Base-by-base conservation (phyloP, 441 rosid species). In the Theobroma grandiflorum region DNA sequence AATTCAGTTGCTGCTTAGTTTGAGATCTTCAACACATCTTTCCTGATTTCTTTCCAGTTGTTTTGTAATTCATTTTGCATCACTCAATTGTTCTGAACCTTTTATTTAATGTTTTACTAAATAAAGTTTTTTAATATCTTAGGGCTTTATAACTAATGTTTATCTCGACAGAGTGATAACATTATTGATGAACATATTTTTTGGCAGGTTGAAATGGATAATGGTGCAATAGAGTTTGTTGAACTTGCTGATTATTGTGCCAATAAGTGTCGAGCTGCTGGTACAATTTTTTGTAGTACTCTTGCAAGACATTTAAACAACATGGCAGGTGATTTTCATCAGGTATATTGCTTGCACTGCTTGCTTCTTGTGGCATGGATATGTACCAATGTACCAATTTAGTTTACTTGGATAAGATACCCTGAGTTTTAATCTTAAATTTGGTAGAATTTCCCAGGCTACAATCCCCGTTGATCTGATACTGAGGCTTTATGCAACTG, bases 211-310 rank as follows among this genome's bases (percentile, higher is more conserved):
- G 92, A 84, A 79, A 77, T 45, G 66, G 82, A 81, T 74, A 85
- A 86, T 66, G 76, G 80, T 81, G 83, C 75, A 77, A 62, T 78
- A 75, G 93, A 89, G 79, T 89, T 94, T 83, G 72, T 89, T 78
- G 96, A 91, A 79, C 88, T 94, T 50, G 89, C 91, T 63, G 86
- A 93, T 80, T 95, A 92, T 82, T 90, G 95, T 86, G 94, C 96
- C 78, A 82, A 84, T 81, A 88, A 90, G 85, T 89, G 92, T 88
- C 92, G 83, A 65, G 72, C 85, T 68, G 85, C 86, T 37, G 80
- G 88, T 74, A 52, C 82, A 80, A 43, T 18, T 75, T 80, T 87
- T 82, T 81, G 85, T 82, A 79, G 79, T 83, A 81, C 85, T 67
- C 75, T 93, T 85, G 93, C 97, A 76, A 85, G 80, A 77, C 85